Evolutionary conservation across 345 rosid genomes (phyloP).

Genomic region (Eucalyptus rudis): DNA sequence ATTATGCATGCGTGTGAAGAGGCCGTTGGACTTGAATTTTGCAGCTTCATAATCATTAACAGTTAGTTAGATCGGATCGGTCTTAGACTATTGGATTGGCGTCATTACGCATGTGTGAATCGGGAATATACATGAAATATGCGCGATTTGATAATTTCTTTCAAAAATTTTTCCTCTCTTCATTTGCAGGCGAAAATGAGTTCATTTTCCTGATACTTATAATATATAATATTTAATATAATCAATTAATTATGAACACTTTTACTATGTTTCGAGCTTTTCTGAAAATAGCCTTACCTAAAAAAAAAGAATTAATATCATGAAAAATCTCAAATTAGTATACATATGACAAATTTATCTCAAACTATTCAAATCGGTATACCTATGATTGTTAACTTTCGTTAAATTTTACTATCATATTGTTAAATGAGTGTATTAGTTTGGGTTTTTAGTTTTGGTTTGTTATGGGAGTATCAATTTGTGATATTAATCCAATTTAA

Average conservation of each 20-base stretch:
- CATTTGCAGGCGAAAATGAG: neutral
- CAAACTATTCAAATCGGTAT: rapidly evolving
- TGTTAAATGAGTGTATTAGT: too few relatives aligned
- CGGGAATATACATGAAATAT: too few relatives aligned
- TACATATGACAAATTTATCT: too few relatives aligned
- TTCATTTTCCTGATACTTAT: neutral
- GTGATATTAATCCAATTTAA: too few relatives aligned
- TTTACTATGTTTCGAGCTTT: neutral
- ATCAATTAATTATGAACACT: neutral
- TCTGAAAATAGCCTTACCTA: rapidly evolving
- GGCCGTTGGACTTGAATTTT: too few relatives aligned
- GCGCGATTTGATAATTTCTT: neutral
- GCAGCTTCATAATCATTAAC: too few relatives aligned
- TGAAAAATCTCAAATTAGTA: rapidly evolving
- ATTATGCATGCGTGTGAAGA: neutral
- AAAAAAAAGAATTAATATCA: neutral
- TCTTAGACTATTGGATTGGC: too few relatives aligned
- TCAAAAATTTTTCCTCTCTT: neutral
- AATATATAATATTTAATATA: neutral
- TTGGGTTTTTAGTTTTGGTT: rapidly evolving
- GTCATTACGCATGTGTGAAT: too few relatives aligned
- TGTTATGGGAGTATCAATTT: rapidly evolving
- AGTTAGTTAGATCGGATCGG: too few relatives aligned
- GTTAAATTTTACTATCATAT: too few relatives aligned
- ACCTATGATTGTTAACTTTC: rapidly evolving